These are phyloP conservation scores for Neofusicoccum cordaticola DNA, from an alignment of 2,329 filamentous ascomycete genomes.

Conservation along the genomic window DNA sequence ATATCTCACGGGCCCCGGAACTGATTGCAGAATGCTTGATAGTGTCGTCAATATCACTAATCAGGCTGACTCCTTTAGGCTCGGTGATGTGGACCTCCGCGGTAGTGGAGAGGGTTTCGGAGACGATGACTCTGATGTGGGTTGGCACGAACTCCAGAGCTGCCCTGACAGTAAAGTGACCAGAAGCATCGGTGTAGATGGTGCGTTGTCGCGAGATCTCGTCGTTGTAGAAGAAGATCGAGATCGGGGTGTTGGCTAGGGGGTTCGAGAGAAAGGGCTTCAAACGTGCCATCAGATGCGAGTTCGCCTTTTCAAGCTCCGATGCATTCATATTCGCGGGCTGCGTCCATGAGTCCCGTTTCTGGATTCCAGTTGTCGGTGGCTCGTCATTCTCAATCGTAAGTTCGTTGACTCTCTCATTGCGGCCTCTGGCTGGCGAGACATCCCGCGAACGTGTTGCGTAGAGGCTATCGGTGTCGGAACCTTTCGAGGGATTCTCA, in stretches of 20 bases:
- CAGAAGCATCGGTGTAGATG: constrained; percentile 79
- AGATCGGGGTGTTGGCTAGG: constrained; percentile 72
- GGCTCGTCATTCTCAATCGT: constrained; percentile 19
- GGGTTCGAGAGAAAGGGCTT: constrained; percentile 88
- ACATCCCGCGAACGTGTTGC: constrained; percentile 33
- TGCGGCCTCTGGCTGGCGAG: constrained; percentile 22
- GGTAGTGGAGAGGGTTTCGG: constrained; percentile 77
- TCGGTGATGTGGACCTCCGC: constrained; percentile 76
- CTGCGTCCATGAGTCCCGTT: constrained; percentile 50
- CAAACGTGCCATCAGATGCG: constrained; percentile 81
- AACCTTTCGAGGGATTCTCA: constrained; percentile 56
- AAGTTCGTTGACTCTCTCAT: constrained; percentile 16
- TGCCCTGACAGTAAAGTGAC: constrained; percentile 80
- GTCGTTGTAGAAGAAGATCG: constrained; percentile 93
- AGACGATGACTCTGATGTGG: constrained; percentile 81
- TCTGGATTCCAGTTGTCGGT: constrained; percentile 40
- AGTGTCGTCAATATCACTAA: constrained; percentile 97
- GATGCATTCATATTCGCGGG: constrained; percentile 67
- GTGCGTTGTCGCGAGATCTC: constrained; percentile 77
- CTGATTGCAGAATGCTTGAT: constrained; percentile 93
- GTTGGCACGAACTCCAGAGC: constrained; percentile 88
- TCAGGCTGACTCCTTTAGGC: constrained; percentile 78
- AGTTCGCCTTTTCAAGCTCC: constrained; percentile 77
- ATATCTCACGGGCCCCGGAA: constrained; percentile 85
- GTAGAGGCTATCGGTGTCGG: constrained; percentile 40